A percentile compares a stretch with the other conserved stretches of the same genome.
phyloP scores from a whole-genome alignment of 2,329 filamentous ascomycete genomes.

The Hypoxylon rubiginosum region DNA sequence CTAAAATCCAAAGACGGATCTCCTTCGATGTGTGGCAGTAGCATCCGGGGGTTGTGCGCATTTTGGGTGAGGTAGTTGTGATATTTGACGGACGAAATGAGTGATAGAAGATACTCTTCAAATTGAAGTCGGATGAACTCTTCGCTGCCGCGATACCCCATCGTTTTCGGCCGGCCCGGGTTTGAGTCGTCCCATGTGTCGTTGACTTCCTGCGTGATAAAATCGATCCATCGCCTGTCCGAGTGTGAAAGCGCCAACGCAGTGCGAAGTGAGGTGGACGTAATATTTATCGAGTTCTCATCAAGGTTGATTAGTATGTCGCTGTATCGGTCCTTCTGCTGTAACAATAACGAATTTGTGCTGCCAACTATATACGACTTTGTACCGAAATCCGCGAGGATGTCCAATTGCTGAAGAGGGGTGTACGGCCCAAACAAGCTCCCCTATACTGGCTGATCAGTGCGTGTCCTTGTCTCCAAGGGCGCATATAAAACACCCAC shows the following conservation, averaged over 20 bases:
- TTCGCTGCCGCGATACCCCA: conserved; percentile 95
- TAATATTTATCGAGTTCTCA: conserved; percentile 86
- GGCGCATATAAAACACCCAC: conserved; percentile 57
- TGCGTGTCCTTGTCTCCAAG: neutral
- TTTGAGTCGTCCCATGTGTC: conserved; percentile 97
- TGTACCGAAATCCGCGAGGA: conserved; percentile 91
- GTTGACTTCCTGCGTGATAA: conserved; percentile 90
- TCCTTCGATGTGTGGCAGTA: conserved; percentile 78
- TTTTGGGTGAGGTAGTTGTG: conserved; percentile 74
- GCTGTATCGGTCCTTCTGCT: conserved; percentile 95
- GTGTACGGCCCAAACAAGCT: conserved; percentile 97
- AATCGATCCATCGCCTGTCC: conserved; percentile 96
- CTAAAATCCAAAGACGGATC: conserved; percentile 90
- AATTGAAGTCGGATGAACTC: conserved; percentile 98
- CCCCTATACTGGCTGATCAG: conserved; percentile 66
- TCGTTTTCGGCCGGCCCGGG: conserved; percentile 88
- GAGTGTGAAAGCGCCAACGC: conserved; percentile 85
- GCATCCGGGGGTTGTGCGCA: conserved; percentile 68
- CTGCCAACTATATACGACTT: conserved; percentile 98
- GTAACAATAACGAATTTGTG: conserved; percentile 92
- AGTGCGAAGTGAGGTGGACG: conserved; percentile 80
- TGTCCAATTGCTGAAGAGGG: conserved; percentile 92
- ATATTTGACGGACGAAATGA: conserved; percentile 91
- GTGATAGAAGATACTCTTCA: conserved; percentile 92
- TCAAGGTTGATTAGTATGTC: conserved; percentile 97